Percentiles rank a stretch among this genome's conserved stretches.
These are phyloP conservation scores for Phytophthora sp. DNA, from an alignment of 352 stramenopile genomes.

Conservation along the genomic window DNA sequence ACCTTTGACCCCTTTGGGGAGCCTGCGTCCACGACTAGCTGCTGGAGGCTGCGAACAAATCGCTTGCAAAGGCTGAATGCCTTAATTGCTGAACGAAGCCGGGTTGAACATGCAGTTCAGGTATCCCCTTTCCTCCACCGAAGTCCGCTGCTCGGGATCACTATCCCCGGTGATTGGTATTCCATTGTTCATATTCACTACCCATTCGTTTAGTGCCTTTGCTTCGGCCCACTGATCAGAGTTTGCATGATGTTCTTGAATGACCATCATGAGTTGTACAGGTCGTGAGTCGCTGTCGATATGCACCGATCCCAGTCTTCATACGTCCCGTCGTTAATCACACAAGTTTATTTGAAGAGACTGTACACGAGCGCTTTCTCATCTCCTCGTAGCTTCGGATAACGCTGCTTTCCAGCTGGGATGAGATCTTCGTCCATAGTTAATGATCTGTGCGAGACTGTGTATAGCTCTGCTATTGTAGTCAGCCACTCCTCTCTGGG, in stretches of 20 bases:
- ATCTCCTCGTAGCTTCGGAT: neutral
- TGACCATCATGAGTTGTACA: neutral
- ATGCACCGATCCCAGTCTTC: neutral
- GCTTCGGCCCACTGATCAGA: neutral
- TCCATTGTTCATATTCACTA: neutral
- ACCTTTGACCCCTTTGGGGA: neutral
- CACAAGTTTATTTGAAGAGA: neutral
- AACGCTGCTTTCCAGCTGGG: neutral
- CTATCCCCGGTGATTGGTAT: too few species aligned
- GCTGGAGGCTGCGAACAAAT: too few species aligned
- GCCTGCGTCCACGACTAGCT: too few species aligned
- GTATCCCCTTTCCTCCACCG: too few species aligned
- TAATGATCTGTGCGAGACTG: neutral
- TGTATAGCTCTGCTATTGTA: neutral
- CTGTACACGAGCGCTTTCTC: neutral
- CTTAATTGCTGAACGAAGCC: too few species aligned
- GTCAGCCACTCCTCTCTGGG: neutral
- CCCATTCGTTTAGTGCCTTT: neutral
- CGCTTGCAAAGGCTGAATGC: too few species aligned
- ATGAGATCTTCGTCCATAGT: neutral
- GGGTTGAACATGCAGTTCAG: too few species aligned
- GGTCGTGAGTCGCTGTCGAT: neutral
- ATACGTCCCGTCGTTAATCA: neutral
- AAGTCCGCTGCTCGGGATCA: too few species aligned
- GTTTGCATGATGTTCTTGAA: slow-evolving; percentile 8